Evolutionary conservation across 1,284 basidiomycete genomes (phyloP).

Genomic region (Rhodotorula glutinis): DNA sequence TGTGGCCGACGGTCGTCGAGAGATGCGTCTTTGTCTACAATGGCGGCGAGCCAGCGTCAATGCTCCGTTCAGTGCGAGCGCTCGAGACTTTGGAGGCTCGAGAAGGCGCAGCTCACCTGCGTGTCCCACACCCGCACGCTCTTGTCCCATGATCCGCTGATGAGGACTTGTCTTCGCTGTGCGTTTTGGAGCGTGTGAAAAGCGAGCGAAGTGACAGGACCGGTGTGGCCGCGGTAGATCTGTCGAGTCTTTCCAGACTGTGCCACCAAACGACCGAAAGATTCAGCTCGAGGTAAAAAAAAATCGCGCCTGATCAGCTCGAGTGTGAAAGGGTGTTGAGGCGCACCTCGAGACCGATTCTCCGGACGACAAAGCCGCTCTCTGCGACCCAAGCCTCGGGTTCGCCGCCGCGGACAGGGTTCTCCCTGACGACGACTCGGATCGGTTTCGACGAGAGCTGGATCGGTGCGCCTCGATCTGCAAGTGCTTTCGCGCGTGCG

Average conservation of each 20-base stretch:
- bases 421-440: slow-evolving; percentile 58
- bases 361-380: slow-evolving; percentile 69
- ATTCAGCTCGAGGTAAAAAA: no score
- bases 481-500: slow-evolving; percentile 24
- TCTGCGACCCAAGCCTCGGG: slow-evolving; percentile 75
- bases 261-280: slow-evolving; percentile 1
- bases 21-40: slow-evolving; percentile 64
- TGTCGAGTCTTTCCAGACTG: slow-evolving; percentile 75
- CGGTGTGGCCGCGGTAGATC: slow-evolving; percentile 72
- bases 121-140: slow-evolving; percentile 79
- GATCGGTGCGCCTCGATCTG: slow-evolving; percentile 67
- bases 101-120: slow-evolving; percentile 53
- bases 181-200: slow-evolving; percentile 52
- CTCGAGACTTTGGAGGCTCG: no score
- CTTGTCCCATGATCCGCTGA: slow-evolving; percentile 92
- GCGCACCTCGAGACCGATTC: slow-evolving; percentile 69
- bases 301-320: no score
- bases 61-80: background rate
- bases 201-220: slow-evolving; percentile 76
- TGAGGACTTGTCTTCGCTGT: slow-evolving; percentile 50
- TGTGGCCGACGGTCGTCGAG: slow-evolving; percentile 68
- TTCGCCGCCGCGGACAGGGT: background rate
- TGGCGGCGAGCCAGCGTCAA: background rate
- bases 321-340: no score
- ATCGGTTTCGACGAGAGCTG: slow-evolving; percentile 70